Evolutionary conservation across 1,284 basidiomycete genomes (phyloP).

Genomic region (Trichosporon ovoides): DNA sequence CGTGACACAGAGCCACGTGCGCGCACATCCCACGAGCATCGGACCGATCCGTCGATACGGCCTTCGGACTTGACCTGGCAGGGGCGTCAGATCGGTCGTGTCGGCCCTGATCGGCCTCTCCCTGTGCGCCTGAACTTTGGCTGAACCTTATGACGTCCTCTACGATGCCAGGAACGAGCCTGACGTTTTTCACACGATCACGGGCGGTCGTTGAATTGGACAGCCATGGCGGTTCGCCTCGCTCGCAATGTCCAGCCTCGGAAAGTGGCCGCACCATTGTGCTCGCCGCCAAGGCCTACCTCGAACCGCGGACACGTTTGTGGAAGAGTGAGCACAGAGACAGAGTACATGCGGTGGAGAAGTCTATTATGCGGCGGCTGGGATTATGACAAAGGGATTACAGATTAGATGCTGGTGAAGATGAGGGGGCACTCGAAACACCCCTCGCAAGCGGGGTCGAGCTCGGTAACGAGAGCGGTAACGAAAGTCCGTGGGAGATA

Average conservation of each 20-base stretch:
- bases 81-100: too few species aligned
- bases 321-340: not conserved
- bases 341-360: not conserved
- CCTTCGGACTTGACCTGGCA: too few species aligned
- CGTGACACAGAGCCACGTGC: too few species aligned
- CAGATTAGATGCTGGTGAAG: not conserved
- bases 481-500: not conserved
- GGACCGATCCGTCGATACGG: too few species aligned
- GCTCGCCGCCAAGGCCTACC: too few species aligned
- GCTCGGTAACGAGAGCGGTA: not conserved
- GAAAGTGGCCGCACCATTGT: not conserved
- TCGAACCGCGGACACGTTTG: not conserved
- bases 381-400: not conserved
- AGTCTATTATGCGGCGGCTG: not conserved
- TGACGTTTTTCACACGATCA: constrained; percentile 6
- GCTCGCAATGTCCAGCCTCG: not conserved
- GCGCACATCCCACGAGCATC: too few species aligned
- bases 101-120: too few species aligned
- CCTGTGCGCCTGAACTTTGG: not conserved
- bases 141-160: constrained; percentile 6
- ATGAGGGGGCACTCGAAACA: not conserved
- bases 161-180: not conserved
- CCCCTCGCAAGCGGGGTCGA: not conserved
- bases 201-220: not conserved
- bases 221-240: not conserved